These are phyloP conservation scores for Vigna mungo DNA, from an alignment of 306 rosid species.

Conservation along the genomic window DNA sequence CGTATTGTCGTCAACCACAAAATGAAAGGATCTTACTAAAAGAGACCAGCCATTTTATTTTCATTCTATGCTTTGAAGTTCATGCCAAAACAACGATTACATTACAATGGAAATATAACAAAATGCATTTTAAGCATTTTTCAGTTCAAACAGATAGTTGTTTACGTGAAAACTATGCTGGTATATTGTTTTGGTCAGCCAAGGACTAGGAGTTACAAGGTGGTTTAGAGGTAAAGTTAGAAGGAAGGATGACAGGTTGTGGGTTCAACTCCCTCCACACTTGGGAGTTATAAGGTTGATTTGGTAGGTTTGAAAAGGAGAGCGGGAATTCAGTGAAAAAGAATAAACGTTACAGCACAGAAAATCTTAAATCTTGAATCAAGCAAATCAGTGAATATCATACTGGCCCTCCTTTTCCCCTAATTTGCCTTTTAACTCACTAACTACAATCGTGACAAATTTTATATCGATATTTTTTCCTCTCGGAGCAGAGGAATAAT, in stretches of 20 bases:
- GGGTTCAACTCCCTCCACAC: too few species aligned
- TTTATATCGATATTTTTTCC: neutral
- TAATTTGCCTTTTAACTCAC: neutral
- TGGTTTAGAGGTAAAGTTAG: too few species aligned
- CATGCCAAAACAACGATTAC: constrained; percentile 20
- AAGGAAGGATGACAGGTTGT: too few species aligned
- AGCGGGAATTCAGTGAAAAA: neutral
- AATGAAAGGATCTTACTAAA: neutral
- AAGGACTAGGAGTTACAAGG: neutral
- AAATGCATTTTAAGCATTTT: constrained; percentile 12
- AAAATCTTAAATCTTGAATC: constrained; percentile 7
- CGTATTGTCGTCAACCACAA: constrained; percentile 3
- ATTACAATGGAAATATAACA: constrained; percentile 8
- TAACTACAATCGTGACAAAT: neutral
- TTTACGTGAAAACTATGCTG: neutral
- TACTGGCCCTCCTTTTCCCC: neutral
- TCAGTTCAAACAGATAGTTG: neutral
- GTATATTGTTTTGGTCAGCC: neutral
- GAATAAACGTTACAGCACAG: neutral
- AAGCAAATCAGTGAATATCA: constrained; percentile 17
- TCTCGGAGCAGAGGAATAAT: neutral
- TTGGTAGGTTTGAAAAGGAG: too few species aligned
- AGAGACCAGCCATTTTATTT: constrained; percentile 20
- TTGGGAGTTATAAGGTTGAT: too few species aligned
- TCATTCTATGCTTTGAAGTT: constrained; percentile 8